A percentile compares a stretch with the other conserved stretches of the same genome.
These are phyloP conservation scores for Neurospora sp. DNA, from an alignment of 2,329 filamentous ascomycete species.

Conservation along the genomic window DNA sequence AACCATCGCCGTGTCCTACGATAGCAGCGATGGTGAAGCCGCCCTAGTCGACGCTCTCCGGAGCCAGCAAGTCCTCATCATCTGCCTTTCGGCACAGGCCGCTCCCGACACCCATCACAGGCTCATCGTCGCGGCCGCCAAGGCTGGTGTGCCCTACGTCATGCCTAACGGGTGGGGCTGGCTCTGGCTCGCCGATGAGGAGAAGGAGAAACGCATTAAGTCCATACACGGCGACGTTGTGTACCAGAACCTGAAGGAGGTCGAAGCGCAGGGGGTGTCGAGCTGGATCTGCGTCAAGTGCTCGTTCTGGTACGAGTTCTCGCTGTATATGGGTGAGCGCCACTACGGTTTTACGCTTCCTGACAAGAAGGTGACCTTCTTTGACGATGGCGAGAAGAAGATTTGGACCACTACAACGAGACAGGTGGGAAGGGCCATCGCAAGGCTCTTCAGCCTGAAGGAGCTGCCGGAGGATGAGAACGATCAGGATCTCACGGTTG, in stretches of 20 bases:
- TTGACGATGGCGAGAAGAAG: slow-evolving; percentile 45
- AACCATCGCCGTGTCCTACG: slow-evolving; percentile 6
- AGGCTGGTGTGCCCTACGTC: slow-evolving; percentile 40
- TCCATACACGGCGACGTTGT: slow-evolving; percentile 13
- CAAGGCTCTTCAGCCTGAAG: slow-evolving; percentile 35
- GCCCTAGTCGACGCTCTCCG: slow-evolving; percentile 7
- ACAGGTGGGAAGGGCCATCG: slow-evolving; percentile 34
- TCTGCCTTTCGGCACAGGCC: slow-evolving; percentile 34
- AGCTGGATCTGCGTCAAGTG: slow-evolving; percentile 27
- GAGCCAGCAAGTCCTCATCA: slow-evolving; percentile 32
- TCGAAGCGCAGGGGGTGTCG: slow-evolving; percentile 27
- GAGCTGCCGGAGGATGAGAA: slow-evolving; percentile 7
- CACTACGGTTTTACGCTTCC: slow-evolving; percentile 21
- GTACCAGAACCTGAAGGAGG: slow-evolving; percentile 16
- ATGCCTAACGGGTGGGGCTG: slow-evolving; percentile 37
- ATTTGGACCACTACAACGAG: slow-evolving; percentile 51
- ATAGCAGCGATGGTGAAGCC: slow-evolving; percentile 3
- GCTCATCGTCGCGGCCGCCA: slow-evolving; percentile 38
- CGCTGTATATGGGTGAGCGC: slow-evolving; percentile 24
- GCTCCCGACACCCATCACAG: slow-evolving; percentile 32
- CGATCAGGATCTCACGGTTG: slow-evolving; percentile 8
- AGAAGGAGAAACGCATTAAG: not conserved
- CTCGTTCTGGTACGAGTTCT: slow-evolving; percentile 45
- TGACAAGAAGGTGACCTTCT: slow-evolving; percentile 23
- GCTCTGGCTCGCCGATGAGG: slow-evolving; percentile 18